Base-by-base conservation (phyloP, 1,284 basidiomycete species). In the Malassezia cuniculi region DNA sequence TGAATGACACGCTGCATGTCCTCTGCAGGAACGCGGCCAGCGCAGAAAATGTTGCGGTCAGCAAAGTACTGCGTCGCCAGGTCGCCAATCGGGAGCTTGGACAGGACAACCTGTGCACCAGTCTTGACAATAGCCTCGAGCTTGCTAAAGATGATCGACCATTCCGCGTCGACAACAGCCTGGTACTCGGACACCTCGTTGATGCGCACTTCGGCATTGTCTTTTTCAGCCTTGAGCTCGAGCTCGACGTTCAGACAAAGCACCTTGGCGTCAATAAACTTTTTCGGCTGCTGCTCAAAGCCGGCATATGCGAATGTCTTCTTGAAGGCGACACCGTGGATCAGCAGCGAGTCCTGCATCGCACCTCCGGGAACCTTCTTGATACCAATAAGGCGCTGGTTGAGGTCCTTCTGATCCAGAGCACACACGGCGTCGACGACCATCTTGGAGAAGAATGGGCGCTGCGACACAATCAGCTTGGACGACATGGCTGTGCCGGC, bases 241-340 rank as follows among this genome's bases (percentile, higher is more conserved):
- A 99, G 78, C 70, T 99, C 93, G 55, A 99, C 90, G 66, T 99
- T 99, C 48, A 99, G 71, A 63, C 85, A 93, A 21, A 95, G 75
- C 38, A 99, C 79, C 54, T 86, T 80, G 34, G 90, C 87, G 66
- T 93, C 69, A 48, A 72, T 73, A 75, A 97, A 95, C 16, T 77
- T 75, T 71, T 97, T 97, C 31, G 93, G 93, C 69, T 97, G 93
- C 70, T 99, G 93, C 69, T 99, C 93, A 30, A 94, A 94, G 38
- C 93, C 93, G 30, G 93, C 93, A 60, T 99, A 99, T 3, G 87
- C 89, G 71, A 99, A 99, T 0, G 93, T 97, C 75, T 97, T 99
- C 70, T 95, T 95, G 78, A 97, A 99, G 0, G 93, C 81, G 29
- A 99, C 93, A 37, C 93, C 93, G 89, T 76, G 39, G 89, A 76